Percentiles rank a stretch among this genome's conserved stretches.
These are phyloP conservation scores for Pulveroboletus frians DNA, from an alignment of 768 basidiomycete species.

Conservation along the genomic window DNA sequence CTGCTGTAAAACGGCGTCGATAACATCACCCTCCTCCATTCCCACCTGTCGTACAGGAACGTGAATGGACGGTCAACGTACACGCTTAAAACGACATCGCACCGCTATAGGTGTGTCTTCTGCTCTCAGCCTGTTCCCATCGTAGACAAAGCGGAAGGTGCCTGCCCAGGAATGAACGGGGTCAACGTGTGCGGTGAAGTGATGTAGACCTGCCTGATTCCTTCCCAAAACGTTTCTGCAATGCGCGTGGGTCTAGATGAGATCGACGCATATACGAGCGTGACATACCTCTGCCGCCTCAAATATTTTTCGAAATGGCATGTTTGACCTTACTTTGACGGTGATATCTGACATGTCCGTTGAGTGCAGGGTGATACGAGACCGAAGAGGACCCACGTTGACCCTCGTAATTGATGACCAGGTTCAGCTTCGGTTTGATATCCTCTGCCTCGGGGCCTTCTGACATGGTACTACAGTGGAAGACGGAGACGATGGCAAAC, in stretches of 20 bases:
- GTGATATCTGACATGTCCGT: conserved; percentile 44
- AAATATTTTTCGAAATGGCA: conserved; percentile 63
- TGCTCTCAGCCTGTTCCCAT: conserved; percentile 44
- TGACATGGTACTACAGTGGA: conserved; percentile 16
- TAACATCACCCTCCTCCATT: conserved; percentile 60
- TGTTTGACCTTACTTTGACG: conserved; percentile 61
- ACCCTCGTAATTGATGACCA: conserved; percentile 53
- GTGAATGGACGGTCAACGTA: not conserved
- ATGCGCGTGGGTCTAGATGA: not conserved
- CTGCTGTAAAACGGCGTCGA: conserved; percentile 58
- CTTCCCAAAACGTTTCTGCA: conserved; percentile 55
- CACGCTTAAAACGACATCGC: conserved; percentile 12
- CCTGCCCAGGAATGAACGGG: conserved; percentile 32
- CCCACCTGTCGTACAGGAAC: conserved; percentile 31
- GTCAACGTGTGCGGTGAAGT: not conserved
- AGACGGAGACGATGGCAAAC: not conserved
- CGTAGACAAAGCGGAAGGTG: conserved; percentile 58
- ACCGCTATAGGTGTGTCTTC: conserved; percentile 55
- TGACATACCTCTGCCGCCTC: conserved; percentile 57
- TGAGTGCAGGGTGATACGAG: conserved; percentile 1
- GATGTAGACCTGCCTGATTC: conserved; percentile 40
- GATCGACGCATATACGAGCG: not conserved
- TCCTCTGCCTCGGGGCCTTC: conserved; percentile 37
- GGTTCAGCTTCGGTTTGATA: conserved; percentile 65
- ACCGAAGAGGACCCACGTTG: conserved; percentile 35